These are phyloP conservation scores for Paralagenidium karlingii DNA, from an alignment of 352 stramenopile species.

Conservation along the genomic window DNA sequence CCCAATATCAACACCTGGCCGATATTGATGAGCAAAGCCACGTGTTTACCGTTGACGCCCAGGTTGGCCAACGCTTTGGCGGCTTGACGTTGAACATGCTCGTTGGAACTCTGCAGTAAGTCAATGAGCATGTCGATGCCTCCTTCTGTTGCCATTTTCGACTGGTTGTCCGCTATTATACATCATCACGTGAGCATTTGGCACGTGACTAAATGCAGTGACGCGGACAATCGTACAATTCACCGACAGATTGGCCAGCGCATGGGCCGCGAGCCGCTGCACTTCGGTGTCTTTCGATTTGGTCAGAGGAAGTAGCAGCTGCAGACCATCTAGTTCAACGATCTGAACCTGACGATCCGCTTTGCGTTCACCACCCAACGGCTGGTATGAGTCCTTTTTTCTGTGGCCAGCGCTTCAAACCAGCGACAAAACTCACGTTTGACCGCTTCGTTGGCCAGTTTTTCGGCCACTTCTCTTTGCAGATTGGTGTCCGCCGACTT, in stretches of 20 bases:
- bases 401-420: neutral
- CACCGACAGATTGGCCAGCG: slow-evolving; percentile 90
- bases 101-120: slow-evolving; percentile 70
- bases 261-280: slow-evolving; percentile 87
- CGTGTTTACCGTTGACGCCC: slow-evolving; percentile 68
- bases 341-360: slow-evolving; percentile 90
- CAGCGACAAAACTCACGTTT: slow-evolving; percentile 65
- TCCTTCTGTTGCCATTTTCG: slow-evolving; percentile 87
- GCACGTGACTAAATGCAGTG: neutral
- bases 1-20: no score
- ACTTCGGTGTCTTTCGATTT: slow-evolving; percentile 89
- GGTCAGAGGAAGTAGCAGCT: slow-evolving; percentile 88
- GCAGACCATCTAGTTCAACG: slow-evolving; percentile 86
- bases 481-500: slow-evolving; percentile 83
- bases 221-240: slow-evolving; percentile 44
- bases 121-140: slow-evolving; percentile 91
- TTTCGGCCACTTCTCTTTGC: slow-evolving; percentile 89
- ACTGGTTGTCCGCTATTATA: slow-evolving; percentile 85
- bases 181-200: neutral
- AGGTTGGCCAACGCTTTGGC: slow-evolving; percentile 91
- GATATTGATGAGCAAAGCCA: slow-evolving; percentile 1
- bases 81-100: slow-evolving; percentile 87
- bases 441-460: slow-evolving; percentile 91
- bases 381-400: neutral
- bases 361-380: slow-evolving; percentile 12